phyloP scores from a whole-genome alignment of 177 flowering plant genomes.

The Vitis hybrid region DNA sequence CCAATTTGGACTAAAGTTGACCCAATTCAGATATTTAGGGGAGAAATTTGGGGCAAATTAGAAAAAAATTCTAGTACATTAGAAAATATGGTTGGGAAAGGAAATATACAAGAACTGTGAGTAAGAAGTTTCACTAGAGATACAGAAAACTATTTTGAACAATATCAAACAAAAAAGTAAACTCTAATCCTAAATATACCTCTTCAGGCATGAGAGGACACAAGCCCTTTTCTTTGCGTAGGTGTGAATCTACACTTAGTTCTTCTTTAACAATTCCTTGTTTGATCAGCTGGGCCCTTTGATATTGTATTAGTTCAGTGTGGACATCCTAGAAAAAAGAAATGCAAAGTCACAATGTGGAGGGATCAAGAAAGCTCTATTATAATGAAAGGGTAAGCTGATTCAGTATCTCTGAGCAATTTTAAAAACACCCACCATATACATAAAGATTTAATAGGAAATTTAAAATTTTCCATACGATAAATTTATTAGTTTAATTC shows the following conservation, averaged over 20 bases:
- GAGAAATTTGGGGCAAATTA: too few relatives aligned
- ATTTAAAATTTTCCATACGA: too few relatives aligned
- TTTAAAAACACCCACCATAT: not conserved
- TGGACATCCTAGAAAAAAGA: constrained; percentile 72
- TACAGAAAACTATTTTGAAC: not conserved
- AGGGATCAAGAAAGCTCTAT: constrained; percentile 2
- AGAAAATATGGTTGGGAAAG: too few relatives aligned
- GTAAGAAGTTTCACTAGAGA: too few relatives aligned
- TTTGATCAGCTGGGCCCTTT: constrained; percentile 86
- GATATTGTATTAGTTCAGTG: constrained; percentile 87
- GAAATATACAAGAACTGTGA: too few relatives aligned
- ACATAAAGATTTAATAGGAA: not conserved
- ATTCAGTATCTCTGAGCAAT: not conserved
- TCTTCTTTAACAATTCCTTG: constrained; percentile 57
- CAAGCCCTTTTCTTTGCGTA: constrained; percentile 63
- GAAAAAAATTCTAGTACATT: too few relatives aligned
- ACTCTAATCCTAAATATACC: constrained; percentile 36
- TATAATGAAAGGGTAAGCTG: not conserved
- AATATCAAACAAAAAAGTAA: not conserved
- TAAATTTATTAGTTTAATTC: not conserved
- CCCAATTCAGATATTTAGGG: too few relatives aligned
- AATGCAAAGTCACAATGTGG: constrained; percentile 3
- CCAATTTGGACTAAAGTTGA: too few relatives aligned
- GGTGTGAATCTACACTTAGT: constrained; percentile 64
- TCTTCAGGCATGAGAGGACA: constrained; percentile 99